Evolutionary conservation across 345 rosid species (phyloP).

Genomic region (Pelargonium nanum): DNA sequence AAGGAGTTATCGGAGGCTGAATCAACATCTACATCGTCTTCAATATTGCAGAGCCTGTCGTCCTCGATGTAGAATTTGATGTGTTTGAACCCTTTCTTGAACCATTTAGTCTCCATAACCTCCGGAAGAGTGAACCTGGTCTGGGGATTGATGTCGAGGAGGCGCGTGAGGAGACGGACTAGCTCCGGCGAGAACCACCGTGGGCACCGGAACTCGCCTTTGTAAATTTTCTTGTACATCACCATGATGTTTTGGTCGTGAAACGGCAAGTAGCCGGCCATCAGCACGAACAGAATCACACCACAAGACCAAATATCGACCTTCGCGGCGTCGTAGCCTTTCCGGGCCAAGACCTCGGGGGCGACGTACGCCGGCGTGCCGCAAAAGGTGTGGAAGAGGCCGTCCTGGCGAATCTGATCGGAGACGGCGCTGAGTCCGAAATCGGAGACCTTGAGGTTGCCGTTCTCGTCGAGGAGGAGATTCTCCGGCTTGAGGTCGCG

Average conservation of each 20-base stretch:
- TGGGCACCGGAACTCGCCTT: constrained; percentile 20
- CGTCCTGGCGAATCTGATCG: neutral
- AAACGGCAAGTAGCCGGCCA: constrained; percentile 18
- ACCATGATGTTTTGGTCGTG: constrained; percentile 17
- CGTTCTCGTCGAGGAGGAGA: constrained; percentile 24
- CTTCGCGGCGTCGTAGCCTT: constrained; percentile 21
- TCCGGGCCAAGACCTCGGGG: constrained; percentile 19
- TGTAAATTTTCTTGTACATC: constrained; percentile 18
- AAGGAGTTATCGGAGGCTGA: constrained; percentile 9
- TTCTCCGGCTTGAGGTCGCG: constrained; percentile 31
- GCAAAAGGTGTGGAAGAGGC: constrained; percentile 22
- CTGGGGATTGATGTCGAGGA: constrained; percentile 24
- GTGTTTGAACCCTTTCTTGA: constrained; percentile 28
- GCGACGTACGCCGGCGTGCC: constrained; percentile 11
- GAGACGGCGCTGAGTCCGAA: constrained; percentile 24
- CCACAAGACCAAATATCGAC: constrained; percentile 30
- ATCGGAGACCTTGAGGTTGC: constrained; percentile 23
- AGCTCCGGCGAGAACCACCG: constrained; percentile 18
- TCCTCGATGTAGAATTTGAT: constrained; percentile 26
- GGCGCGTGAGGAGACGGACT: constrained; percentile 15
- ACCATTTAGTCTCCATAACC: constrained; percentile 25
- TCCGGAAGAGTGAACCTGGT: constrained; percentile 23
- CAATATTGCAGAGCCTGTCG: constrained; percentile 20
- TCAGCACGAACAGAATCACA: constrained; percentile 19
- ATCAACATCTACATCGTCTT: constrained; percentile 13